These are phyloP conservation scores for apple (Malus domestica) DNA, from an alignment of 306 rosid species.

Conservation along the genomic window DNA sequence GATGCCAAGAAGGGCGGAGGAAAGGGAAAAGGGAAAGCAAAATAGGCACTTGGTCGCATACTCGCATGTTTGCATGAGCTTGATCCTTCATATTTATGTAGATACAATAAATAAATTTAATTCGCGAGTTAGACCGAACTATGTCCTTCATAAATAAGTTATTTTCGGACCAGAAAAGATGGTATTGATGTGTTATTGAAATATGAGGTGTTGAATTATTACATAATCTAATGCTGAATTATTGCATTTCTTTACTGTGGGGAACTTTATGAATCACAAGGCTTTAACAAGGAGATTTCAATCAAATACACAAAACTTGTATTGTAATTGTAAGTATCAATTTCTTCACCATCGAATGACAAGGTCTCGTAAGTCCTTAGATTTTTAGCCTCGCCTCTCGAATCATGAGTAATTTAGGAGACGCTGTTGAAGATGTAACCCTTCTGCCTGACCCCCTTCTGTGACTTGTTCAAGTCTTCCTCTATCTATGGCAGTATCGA, in stretches of 20 bases:
- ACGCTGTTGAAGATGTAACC: slow-evolving; percentile 80
- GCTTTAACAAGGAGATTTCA: too few species aligned
- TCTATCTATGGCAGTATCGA: slow-evolving; percentile 43
- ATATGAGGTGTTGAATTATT: background rate
- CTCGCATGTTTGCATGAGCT: background rate
- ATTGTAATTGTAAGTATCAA: too few species aligned
- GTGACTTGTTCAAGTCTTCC: slow-evolving; percentile 55
- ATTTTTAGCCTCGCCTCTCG: too few species aligned
- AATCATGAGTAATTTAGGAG: slow-evolving; percentile 38
- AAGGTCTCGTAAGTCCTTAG: too few species aligned
- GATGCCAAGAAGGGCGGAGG: slow-evolving; percentile 85
- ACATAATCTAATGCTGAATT: background rate
- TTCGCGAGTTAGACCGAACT: background rate
- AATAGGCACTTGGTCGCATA: slow-evolving; percentile 24
- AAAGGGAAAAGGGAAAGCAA: slow-evolving; percentile 83
- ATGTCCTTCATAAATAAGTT: too few species aligned
- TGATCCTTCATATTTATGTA: background rate
- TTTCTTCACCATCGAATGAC: too few species aligned
- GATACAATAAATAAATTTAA: background rate
- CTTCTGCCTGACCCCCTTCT: slow-evolving; percentile 98
- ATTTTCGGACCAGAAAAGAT: too few species aligned
- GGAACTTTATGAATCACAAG: too few species aligned
- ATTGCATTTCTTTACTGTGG: background rate
- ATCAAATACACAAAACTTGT: too few species aligned
- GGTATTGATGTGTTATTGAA: too few species aligned